Base-by-base conservation (phyloP, 1,139 yeast species). In the Candida sp. region DNA sequence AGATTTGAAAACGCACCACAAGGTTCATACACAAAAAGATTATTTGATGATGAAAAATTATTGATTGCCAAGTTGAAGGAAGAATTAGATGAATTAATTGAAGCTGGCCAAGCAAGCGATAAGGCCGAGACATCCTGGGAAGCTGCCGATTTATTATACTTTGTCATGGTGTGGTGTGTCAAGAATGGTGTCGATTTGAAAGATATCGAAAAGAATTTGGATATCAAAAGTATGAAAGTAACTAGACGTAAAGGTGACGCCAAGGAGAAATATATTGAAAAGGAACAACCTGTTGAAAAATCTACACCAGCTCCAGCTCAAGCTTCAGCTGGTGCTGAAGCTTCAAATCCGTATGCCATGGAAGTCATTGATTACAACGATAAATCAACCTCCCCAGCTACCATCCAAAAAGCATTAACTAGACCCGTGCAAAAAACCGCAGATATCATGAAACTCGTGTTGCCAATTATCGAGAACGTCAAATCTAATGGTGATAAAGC, bases 231-330 rank as follows among this genome's bases (percentile, higher is more conserved):
- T 40, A 68, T 83, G 57, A 91, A 90, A 66, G 90, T 93, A 45
- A 84, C 97, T 3, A 81, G 99, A 68, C 81, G 99, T 63, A 85
- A 84, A 65, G 99, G 99, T 42, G 97, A 93, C 66, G 98, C 99
- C 30, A 93, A 93, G 68, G 84, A 88, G 33, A 81, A 82, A 58
- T 93, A 73, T 48, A 41, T 82, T 59, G 63, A 63, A 37, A 53
- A 51, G 22, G 50, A 60, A 23, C 55, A 61, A 35, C 56, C 48
- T 23, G 45, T 46, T 11, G 50, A 51, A 40, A 51, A 45, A 32
- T 57, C 50, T 23, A 40, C 46, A 27, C 43, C 35, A 30, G 38
- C 37, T 22, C 35, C 27, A 21, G 41, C 36, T 22, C 55, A 60
- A 21, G 54, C 52, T 21, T 58, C 62, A 40, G 38, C 37, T 22